phyloP scores from a whole-genome alignment of 2,329 filamentous ascomycete genomes.

The Fusarium pilosicola region DNA sequence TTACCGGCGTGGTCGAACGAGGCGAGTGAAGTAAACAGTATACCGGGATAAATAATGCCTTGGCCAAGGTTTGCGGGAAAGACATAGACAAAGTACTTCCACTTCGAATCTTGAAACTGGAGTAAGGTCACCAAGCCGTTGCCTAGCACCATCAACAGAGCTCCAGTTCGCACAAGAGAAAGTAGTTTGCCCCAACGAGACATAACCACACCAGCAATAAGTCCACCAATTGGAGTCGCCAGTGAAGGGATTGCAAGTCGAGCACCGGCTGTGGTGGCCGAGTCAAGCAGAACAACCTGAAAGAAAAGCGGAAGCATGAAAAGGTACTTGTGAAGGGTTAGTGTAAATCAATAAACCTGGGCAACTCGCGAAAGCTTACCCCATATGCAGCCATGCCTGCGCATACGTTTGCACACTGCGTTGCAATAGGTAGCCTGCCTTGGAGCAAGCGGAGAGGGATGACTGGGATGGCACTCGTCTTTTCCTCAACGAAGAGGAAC shows the following conservation, averaged over 20 bases:
- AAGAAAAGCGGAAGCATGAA: conserved; percentile 79
- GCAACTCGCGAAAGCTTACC: conserved; percentile 53
- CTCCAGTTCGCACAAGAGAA: conserved; percentile 61
- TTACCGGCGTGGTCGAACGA: conserved; percentile 69
- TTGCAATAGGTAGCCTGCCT: conserved; percentile 64
- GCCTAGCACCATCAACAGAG: conserved; percentile 62
- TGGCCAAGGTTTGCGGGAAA: conserved; percentile 68
- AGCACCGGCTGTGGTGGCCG: conserved; percentile 70
- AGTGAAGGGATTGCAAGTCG: conserved; percentile 72
- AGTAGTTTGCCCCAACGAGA: conserved; percentile 64
- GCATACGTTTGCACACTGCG: conserved; percentile 68
- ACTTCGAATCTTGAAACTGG: conserved; percentile 59
- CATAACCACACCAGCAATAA: conserved; percentile 68
- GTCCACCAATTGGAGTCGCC: conserved; percentile 65
- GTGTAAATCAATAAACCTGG: neutral
- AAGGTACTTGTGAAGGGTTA: conserved; percentile 58
- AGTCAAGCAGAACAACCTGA: conserved; percentile 72
- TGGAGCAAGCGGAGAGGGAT: conserved; percentile 66
- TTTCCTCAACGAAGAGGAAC: conserved; percentile 61
- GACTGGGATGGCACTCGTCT: conserved; percentile 61
- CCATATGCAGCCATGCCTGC: conserved; percentile 71
- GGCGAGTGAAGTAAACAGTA: conserved; percentile 70
- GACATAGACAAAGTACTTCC: conserved; percentile 67
- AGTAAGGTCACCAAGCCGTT: conserved; percentile 63
- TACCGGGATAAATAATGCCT: conserved; percentile 67